These are phyloP conservation scores for Plantago ovata DNA, from an alignment of 257 asterid species.

Conservation along the genomic window DNA sequence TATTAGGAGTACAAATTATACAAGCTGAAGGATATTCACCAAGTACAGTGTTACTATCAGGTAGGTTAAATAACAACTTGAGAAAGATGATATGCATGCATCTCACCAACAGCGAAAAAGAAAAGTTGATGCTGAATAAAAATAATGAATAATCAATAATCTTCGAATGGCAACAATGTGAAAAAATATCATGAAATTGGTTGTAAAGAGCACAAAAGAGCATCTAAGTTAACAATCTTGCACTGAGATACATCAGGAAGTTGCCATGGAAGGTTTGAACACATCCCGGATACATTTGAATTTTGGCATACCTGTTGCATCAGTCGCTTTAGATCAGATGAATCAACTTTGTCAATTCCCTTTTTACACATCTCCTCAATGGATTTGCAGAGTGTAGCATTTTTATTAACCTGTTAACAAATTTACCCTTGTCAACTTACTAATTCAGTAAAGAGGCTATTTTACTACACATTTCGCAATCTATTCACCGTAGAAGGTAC, in stretches of 20 bases:
- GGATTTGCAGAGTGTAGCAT: conserved; percentile 75
- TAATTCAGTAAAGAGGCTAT: conserved; percentile 4
- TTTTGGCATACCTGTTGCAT: conserved; percentile 58
- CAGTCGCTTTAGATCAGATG: conserved; percentile 52
- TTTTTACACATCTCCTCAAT: conserved; percentile 81
- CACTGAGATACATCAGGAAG: conserved; percentile 10
- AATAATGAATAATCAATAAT: neutral
- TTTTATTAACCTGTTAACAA: conserved; percentile 69
- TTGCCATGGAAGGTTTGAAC: conserved; percentile 6
- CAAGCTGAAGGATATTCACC: too few relatives aligned
- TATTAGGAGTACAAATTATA: too few relatives aligned
- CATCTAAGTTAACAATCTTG: conserved; percentile 11
- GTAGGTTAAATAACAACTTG: neutral
- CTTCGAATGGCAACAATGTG: conserved; percentile 8
- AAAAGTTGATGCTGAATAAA: neutral
- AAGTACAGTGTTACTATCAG: too few relatives aligned
- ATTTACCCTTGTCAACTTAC: conserved; percentile 20
- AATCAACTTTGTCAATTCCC: conserved; percentile 52
- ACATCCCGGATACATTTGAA: conserved; percentile 3
- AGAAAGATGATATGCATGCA: neutral
- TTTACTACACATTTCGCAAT: neutral
- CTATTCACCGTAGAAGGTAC: neutral
- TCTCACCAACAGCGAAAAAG: neutral
- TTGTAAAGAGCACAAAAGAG: conserved; percentile 5
- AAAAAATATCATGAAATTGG: neutral